Conservation (phyloP, 2,329 filamentous ascomycete species). For the Ophidiomyces ophidiicola region DNA sequence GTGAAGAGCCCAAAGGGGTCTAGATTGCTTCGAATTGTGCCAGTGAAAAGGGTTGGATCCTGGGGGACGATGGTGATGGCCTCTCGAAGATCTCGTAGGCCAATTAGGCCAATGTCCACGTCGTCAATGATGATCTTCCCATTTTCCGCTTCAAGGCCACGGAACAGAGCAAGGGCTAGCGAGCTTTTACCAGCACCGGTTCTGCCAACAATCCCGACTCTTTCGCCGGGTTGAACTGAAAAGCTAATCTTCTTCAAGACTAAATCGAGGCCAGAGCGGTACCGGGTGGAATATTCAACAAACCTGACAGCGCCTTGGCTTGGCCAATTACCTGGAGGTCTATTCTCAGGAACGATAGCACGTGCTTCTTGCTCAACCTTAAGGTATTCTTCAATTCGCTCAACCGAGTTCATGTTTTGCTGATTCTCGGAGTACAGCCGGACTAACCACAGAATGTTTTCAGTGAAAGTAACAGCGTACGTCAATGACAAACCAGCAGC, state of each 20-base stretch:
- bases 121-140: slow-evolving; percentile 85
- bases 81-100: slow-evolving; percentile 83
- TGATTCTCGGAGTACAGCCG: slow-evolving; percentile 89
- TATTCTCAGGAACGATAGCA: slow-evolving; percentile 61
- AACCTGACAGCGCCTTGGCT: slow-evolving; percentile 78
- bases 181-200: slow-evolving; percentile 97
- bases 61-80: slow-evolving; percentile 96
- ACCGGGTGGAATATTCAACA: slow-evolving; percentile 75
- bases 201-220: slow-evolving; percentile 89
- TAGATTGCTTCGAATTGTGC: slow-evolving; percentile 81
- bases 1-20: slow-evolving; percentile 85
- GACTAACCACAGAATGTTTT: slow-evolving; percentile 94
- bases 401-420: slow-evolving; percentile 98
- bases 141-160: slow-evolving; percentile 77
- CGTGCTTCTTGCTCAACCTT: slow-evolving; percentile 89
- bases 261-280: slow-evolving; percentile 73
- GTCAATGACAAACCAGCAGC: slow-evolving; percentile 87
- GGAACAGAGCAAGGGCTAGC: slow-evolving; percentile 81
- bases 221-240: slow-evolving; percentile 73
- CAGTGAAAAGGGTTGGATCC: slow-evolving; percentile 82
- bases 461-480: slow-evolving; percentile 92
- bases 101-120: slow-evolving; percentile 80
- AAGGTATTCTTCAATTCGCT: slow-evolving; percentile 93
- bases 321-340: slow-evolving; percentile 73
- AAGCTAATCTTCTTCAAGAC: slow-evolving; percentile 77